Conservation (phyloP, 768 basidiomycete genomes). For the Russula emetica region DNA sequence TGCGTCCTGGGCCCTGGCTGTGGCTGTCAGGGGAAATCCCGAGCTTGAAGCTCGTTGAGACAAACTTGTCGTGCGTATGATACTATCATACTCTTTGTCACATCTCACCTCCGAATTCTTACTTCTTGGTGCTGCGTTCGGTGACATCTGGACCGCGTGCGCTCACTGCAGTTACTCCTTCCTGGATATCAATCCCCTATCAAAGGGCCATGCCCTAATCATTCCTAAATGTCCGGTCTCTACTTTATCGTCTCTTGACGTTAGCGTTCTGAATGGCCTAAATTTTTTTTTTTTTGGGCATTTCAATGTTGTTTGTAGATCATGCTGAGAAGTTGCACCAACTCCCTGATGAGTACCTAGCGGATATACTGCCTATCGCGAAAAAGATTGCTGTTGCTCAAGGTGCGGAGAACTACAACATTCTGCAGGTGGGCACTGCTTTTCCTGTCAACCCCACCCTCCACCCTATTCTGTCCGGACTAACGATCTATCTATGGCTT, state of each 20-base stretch:
- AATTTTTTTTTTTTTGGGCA: neutral
- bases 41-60: conserved; percentile 79
- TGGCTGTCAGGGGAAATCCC: conserved; percentile 78
- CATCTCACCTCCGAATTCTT: neutral
- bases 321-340: conserved; percentile 85
- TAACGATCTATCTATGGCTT: neutral
- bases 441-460: neutral
- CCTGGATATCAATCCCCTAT: conserved; percentile 86
- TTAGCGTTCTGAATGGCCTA: neutral
- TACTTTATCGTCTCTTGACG: neutral
- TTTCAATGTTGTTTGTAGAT: conserved; percentile 55
- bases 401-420: conserved; percentile 76
- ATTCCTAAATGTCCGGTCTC: conserved; percentile 79
- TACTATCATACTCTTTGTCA: neutral
- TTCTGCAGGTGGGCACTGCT: conserved; percentile 53
- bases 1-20: too few species aligned
- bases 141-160: neutral
- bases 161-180: conserved; percentile 62
- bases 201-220: conserved; percentile 86
- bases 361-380: conserved; percentile 70
- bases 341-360: conserved; percentile 78
- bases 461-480: neutral
- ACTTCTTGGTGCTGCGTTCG: neutral
- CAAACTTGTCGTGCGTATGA: conserved; percentile 56
- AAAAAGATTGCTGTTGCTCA: conserved; percentile 85